phyloP scores from a whole-genome alignment of 345 rosid genomes.

The Gossypium mustelinum region DNA sequence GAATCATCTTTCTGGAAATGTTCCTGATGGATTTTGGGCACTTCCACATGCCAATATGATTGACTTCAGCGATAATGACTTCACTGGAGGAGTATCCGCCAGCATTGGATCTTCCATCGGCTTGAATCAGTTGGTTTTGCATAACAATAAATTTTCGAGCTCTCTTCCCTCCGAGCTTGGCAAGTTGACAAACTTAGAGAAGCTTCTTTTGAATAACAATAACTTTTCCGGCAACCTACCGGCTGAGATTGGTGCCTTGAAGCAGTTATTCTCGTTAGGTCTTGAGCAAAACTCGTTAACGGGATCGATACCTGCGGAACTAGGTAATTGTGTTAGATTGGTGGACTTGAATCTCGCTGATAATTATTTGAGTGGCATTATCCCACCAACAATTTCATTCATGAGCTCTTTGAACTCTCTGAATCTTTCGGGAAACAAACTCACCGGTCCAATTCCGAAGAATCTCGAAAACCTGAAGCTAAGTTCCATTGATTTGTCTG shows the following conservation, averaged over 20 bases:
- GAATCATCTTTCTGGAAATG: constrained; percentile 53
- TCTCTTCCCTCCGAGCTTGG: constrained; percentile 58
- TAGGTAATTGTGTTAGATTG: constrained; percentile 45
- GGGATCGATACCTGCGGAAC: constrained; percentile 50
- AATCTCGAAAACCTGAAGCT: constrained; percentile 54
- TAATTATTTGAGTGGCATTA: constrained; percentile 54
- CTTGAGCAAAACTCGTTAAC: constrained; percentile 58
- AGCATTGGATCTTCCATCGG: constrained; percentile 43
- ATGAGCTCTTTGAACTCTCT: constrained; percentile 61
- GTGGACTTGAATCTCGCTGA: constrained; percentile 70
- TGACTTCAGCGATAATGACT: constrained; percentile 61
- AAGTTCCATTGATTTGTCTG: constrained; percentile 68
- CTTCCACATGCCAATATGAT: constrained; percentile 50
- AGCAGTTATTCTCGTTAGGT: constrained; percentile 55
- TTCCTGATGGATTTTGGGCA: constrained; percentile 62
- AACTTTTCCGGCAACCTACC: constrained; percentile 59
- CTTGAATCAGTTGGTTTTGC: constrained; percentile 51
- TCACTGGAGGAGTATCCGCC: constrained; percentile 57
- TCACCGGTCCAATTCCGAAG: constrained; percentile 55
- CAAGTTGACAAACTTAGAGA: constrained; percentile 47
- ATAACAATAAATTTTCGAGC: constrained; percentile 69
- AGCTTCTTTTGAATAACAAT: constrained; percentile 51
- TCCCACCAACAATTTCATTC: constrained; percentile 40
- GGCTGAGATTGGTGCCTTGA: constrained; percentile 41
- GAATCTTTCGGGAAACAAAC: constrained; percentile 64